phyloP scores from a whole-genome alignment of 1,284 basidiomycete genomes.

The Ganoderma multipileum region DNA sequence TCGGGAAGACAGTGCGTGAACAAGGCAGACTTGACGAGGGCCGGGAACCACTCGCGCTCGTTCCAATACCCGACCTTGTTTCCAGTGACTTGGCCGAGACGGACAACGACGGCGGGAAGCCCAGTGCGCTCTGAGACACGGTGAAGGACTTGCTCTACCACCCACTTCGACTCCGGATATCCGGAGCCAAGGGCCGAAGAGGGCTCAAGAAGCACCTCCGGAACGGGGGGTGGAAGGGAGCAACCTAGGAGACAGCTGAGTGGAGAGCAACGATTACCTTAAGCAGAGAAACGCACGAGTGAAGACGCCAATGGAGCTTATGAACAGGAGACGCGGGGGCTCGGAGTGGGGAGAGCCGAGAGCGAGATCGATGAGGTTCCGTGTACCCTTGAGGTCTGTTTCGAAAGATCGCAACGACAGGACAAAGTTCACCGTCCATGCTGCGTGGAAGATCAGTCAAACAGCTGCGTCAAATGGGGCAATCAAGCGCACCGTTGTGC shows the following conservation, averaged over 20 bases:
- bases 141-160: constrained; percentile 42
- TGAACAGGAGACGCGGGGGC: constrained; percentile 37
- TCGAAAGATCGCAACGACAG: constrained; percentile 34
- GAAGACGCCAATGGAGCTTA: constrained; percentile 42
- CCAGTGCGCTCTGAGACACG: constrained; percentile 29
- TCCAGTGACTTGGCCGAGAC: constrained; percentile 53
- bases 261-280: not conserved
- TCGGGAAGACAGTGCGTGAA: constrained; percentile 13
- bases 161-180: constrained; percentile 50
- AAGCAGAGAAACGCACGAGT: constrained; percentile 18
- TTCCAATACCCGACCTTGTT: constrained; percentile 49
- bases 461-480: not conserved
- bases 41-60: constrained; percentile 51
- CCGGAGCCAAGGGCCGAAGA: constrained; percentile 41
- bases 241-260: constrained; percentile 12
- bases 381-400: constrained; percentile 26
- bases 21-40: constrained; percentile 13
- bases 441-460: constrained; percentile 20
- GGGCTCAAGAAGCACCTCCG: constrained; percentile 27
- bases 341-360: constrained; percentile 30
- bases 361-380: constrained; percentile 34
- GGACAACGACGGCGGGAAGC: constrained; percentile 41
- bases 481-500: constrained; percentile 30
- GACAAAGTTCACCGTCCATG: constrained; percentile 48
- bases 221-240: constrained; percentile 12